Base-by-base conservation (phyloP, 768 basidiomycete genomes). In the Serendipita sp. region DNA sequence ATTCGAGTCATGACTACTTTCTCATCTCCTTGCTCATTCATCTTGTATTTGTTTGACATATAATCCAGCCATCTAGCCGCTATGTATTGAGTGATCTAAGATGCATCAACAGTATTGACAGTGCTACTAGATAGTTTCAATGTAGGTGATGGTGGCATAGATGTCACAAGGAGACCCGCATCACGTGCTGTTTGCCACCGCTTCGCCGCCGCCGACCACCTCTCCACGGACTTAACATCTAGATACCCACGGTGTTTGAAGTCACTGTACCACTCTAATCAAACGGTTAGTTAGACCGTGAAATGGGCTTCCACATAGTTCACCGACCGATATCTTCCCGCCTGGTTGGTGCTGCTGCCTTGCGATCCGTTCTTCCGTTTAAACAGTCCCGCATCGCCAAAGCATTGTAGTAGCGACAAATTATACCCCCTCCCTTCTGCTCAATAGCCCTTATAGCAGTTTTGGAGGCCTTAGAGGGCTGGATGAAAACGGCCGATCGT, bases 371-470 rank as follows among this genome's bases (percentile, higher is more conserved):
- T 35, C 83, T 80, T 3, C 84, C 85, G 68, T 88, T 83, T 67
- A 91, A 74, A 67, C 83, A 86, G 69, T 92, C 89, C 44, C 84
- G 82, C 56, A 98, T 80, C 0, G 89, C 86, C 38, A 96, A 80
- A 18, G 81, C 74, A 74, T 98, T 98, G 76, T 95, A 92, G 73
- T 89, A 95, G 71, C 90, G 87, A 76, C 92, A 93, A 53, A 87
- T 83, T 41, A 97, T 83, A 56, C 83, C 82, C 30, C 95, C 95
- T 28, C 93, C 92, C 8, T 77, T 79, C 16, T 77, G 77, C 72
- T 97, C 91, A 64, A 99, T 84, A 0, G 92, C 89, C 63, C 80
- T 72, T 65, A 97, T 90, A 8, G 96, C 94, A 56, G 82, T 82
- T 72, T 88, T 83, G 28, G 92, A 93, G 7, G 90, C 95, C 66